Evolutionary conservation across 768 basidiomycete species (phyloP).

Genomic region (Lactarius indigo): DNA sequence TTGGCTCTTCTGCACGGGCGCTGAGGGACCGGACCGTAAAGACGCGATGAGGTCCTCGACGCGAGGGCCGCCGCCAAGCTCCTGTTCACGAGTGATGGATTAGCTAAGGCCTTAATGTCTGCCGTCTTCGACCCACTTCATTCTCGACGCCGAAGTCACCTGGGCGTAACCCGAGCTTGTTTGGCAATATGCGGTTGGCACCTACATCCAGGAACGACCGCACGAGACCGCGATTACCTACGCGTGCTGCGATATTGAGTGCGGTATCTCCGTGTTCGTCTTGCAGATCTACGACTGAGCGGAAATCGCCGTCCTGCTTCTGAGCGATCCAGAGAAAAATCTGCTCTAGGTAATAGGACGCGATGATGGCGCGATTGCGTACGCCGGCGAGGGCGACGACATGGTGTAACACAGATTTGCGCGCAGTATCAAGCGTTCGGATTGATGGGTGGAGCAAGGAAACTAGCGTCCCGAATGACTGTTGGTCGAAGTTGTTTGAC

Average conservation of each 20-base stretch:
- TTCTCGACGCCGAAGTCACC: conserved; percentile 94
- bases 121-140: conserved; percentile 52
- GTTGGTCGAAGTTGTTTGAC: conserved; percentile 77
- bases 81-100: conserved; percentile 41
- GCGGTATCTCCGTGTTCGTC: conserved; percentile 97
- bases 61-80: conserved; percentile 63
- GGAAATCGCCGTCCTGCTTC: conserved; percentile 71
- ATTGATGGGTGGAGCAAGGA: conserved; percentile 66
- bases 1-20: conserved; percentile 82
- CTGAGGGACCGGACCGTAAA: conserved; percentile 67
- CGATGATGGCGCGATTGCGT: conserved; percentile 77
- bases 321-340: conserved; percentile 84
- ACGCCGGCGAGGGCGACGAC: conserved; percentile 88
- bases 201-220: conserved; percentile 86
- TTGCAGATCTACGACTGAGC: conserved; percentile 81
- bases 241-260: conserved; percentile 89
- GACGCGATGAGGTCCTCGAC: conserved; percentile 79
- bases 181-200: conserved; percentile 82
- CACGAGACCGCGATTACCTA: conserved; percentile 87
- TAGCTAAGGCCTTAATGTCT: conserved; percentile 9
- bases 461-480: conserved; percentile 68
- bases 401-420: conserved; percentile 88
- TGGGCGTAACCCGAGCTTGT: conserved; percentile 90
- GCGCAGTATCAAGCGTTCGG: conserved; percentile 82
- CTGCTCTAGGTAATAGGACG: conserved; percentile 89